A percentile compares a stretch with the other conserved stretches of the same genome.
Evolutionary conservation across 2,329 filamentous ascomycete genomes (phyloP).

Genomic region (Byssoonygena ceratinophila): DNA sequence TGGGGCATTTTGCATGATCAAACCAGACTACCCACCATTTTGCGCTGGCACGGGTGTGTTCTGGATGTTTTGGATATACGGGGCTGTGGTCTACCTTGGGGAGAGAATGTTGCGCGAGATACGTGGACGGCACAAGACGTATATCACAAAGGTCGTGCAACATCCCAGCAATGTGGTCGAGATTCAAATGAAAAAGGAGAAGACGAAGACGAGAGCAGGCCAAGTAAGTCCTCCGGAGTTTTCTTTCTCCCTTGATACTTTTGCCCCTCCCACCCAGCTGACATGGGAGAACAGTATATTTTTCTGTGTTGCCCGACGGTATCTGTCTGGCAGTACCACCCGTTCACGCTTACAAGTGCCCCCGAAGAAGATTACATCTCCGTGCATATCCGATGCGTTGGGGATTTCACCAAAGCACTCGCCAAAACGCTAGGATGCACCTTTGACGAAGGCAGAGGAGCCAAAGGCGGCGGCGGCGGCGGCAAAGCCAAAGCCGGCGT

Average conservation of each 20-base stretch:
- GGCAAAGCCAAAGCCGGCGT: constrained; percentile 49
- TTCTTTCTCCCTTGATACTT: background rate
- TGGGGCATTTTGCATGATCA: constrained; percentile 83
- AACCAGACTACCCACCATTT: constrained; percentile 65
- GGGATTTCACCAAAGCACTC: constrained; percentile 65
- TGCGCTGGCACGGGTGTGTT: constrained; percentile 66
- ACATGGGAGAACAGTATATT: constrained; percentile 54
- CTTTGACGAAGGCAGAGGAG: constrained; percentile 41
- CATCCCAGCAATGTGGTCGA: constrained; percentile 82
- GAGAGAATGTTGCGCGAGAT: constrained; percentile 70
- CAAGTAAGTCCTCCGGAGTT: constrained; percentile 38
- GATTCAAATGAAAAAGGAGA: constrained; percentile 84
- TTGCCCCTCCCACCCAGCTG: background rate
- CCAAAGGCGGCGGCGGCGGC: constrained; percentile 21
- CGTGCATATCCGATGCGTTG: constrained; percentile 71
- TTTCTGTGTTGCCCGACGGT: constrained; percentile 80
- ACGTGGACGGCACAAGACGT: constrained; percentile 70
- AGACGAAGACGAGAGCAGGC: constrained; percentile 69
- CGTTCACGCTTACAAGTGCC: constrained; percentile 75
- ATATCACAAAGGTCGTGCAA: constrained; percentile 80
- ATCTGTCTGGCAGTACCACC: constrained; percentile 80
- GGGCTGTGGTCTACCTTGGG: constrained; percentile 67
- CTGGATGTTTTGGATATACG: constrained; percentile 84
- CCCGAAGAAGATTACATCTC: constrained; percentile 87
- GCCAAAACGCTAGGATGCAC: constrained; percentile 65